Evolutionary conservation across 2,329 filamentous ascomycete genomes (phyloP).

Genomic region (Penicillium sclerotiorum): DNA sequence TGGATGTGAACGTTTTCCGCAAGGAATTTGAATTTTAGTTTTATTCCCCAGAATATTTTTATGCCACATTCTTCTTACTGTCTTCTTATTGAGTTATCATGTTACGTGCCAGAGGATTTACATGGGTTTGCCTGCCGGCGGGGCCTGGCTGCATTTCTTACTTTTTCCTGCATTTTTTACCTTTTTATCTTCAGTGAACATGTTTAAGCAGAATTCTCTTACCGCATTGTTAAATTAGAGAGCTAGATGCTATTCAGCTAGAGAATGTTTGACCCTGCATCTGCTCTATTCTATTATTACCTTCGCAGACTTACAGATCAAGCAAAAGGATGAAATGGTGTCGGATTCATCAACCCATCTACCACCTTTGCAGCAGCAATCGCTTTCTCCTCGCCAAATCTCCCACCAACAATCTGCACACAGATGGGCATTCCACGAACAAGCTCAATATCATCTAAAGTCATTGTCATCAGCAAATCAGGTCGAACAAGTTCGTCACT

Average conservation of each 20-base stretch:
- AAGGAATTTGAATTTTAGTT: constrained; percentile 82
- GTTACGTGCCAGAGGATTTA: too few relatives aligned
- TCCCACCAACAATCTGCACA: constrained; percentile 36
- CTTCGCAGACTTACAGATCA: too few relatives aligned
- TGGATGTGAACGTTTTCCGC: constrained; percentile 87
- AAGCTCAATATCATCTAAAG: constrained; percentile 32
- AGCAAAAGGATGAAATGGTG: constrained; percentile 15
- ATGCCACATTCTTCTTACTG: not conserved
- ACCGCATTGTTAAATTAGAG: too few relatives aligned
- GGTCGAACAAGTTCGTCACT: not conserved
- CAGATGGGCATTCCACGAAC: constrained; percentile 36
- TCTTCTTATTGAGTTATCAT: not conserved
- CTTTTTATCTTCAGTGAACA: too few relatives aligned
- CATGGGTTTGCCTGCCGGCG: constrained; percentile 10
- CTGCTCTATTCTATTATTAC: too few relatives aligned
- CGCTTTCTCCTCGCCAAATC: constrained; percentile 37
- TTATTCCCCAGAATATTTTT: constrained; percentile 14
- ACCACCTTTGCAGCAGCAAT: constrained; percentile 34
- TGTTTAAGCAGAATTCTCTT: not conserved
- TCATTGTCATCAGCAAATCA: not conserved
- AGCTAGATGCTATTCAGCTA: too few relatives aligned
- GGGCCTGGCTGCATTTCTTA: constrained; percentile 16
- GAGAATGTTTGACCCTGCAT: too few relatives aligned
- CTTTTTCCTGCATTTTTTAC: too few relatives aligned
- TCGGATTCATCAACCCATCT: constrained; percentile 26